These are phyloP conservation scores for Paecilomyces dactylethromorphus DNA, from an alignment of 2,329 filamentous ascomycete genomes.

Conservation along the genomic window DNA sequence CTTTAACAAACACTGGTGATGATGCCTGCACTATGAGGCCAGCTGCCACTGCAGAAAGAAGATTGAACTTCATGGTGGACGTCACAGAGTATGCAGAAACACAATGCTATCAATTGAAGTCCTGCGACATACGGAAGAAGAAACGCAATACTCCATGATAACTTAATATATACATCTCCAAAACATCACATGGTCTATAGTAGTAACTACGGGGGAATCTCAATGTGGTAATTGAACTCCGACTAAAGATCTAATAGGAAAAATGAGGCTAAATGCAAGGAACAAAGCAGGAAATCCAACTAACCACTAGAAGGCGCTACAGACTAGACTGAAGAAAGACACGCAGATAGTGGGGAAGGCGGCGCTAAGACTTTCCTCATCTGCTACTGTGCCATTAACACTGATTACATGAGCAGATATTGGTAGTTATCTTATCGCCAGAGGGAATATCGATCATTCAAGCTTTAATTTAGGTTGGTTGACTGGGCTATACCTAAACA, in stretches of 20 bases:
- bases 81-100: not conserved
- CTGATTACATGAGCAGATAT: too few species aligned
- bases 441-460: too few species aligned
- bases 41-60: not conserved
- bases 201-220: not conserved
- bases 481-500: too few species aligned
- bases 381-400: too few species aligned
- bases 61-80: not conserved
- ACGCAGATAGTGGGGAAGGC: too few species aligned
- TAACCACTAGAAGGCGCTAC: too few species aligned
- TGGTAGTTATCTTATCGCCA: too few species aligned
- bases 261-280: not conserved
- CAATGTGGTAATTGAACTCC: not conserved
- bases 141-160: not conserved
- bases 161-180: not conserved
- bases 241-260: not conserved
- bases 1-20: not conserved
- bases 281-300: not conserved
- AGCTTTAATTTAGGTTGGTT: too few species aligned
- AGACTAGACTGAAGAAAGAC: too few species aligned
- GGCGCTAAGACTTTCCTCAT: not conserved
- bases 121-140: not conserved
- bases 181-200: not conserved
- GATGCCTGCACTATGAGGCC: not conserved
- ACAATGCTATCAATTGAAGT: not conserved